Evolutionary conservation across 192 early-diverging fungal genomes (phyloP).

Genomic region (Backusella tarrabulga): DNA sequence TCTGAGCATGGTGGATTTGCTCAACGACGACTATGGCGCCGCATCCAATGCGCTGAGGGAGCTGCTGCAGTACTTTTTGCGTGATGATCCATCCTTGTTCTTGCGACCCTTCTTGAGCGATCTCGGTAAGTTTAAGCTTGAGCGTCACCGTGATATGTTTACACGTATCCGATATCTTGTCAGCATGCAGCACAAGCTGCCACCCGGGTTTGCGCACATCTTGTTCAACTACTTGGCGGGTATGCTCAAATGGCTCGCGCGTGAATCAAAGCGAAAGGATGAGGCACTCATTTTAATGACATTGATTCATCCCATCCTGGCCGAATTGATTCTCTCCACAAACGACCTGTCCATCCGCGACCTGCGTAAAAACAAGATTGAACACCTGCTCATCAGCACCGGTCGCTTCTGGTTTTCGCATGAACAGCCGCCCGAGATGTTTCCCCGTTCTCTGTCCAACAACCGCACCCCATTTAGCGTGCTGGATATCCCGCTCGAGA

Average conservation of each 20-base stretch:
- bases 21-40: conserved; percentile 50
- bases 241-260: conserved; percentile 53
- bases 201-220: conserved; percentile 48
- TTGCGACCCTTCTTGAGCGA: conserved; percentile 51
- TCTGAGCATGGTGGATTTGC: conserved; percentile 45
- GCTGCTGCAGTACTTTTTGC: conserved; percentile 44
- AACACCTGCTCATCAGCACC: conserved; percentile 44
- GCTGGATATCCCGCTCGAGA: conserved; percentile 40
- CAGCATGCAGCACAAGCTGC: conserved; percentile 45
- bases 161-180: conserved; percentile 45
- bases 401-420: conserved; percentile 57
- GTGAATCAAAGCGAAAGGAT: conserved; percentile 36
- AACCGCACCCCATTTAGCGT: conserved; percentile 27
- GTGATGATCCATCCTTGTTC: conserved; percentile 57
- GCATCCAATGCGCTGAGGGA: conserved; percentile 42
- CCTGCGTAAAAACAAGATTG: conserved; percentile 59
- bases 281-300: conserved; percentile 40
- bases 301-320: conserved; percentile 44
- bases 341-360: conserved; percentile 53
- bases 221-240: conserved; percentile 57
- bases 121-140: conserved; percentile 41
- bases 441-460: conserved; percentile 37
- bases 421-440: conserved; percentile 47
- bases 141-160: conserved; percentile 37
- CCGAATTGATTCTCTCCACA: conserved; percentile 48